phyloP scores from a whole-genome alignment of 2,329 filamentous ascomycete genomes.

The Macrophomina pseudophaseolina region DNA sequence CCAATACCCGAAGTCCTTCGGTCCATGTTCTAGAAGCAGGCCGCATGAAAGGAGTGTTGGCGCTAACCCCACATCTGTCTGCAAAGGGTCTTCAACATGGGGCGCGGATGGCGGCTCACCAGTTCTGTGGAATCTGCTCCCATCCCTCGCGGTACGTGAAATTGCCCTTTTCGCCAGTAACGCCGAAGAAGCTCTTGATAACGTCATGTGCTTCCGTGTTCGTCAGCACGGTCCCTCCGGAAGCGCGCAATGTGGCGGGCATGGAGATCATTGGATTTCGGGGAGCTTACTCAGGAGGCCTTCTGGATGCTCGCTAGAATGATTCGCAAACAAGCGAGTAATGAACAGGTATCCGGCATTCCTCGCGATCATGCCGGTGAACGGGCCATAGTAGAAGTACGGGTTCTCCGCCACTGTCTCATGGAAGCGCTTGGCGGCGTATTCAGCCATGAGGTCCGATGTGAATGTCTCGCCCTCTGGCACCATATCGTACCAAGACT shows the following conservation, averaged over 20 bases:
- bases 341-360: conserved; percentile 49
- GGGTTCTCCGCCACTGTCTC: conserved; percentile 58
- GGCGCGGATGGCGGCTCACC: not conserved
- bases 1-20: not conserved
- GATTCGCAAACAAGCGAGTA: conserved; percentile 38
- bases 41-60: not conserved
- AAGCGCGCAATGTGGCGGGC: not conserved
- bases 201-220: not conserved
- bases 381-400: conserved; percentile 60
- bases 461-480: conserved; percentile 25
- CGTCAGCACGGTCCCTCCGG: conserved; percentile 2
- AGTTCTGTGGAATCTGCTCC: not conserved
- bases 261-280: not conserved
- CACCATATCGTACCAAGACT: conserved; percentile 51
- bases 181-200: conserved; percentile 1
- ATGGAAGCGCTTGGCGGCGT: conserved; percentile 48
- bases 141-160: conserved; percentile 2
- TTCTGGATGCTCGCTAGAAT: conserved; percentile 9
- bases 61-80: not conserved
- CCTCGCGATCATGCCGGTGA: conserved; percentile 55
- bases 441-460: conserved; percentile 11
- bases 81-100: not conserved
- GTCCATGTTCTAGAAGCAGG: not conserved
- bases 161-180: not conserved
- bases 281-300: not conserved